Base-by-base conservation (phyloP, 2,329 filamentous ascomycete species). In the Verticillium tricorpus region DNA sequence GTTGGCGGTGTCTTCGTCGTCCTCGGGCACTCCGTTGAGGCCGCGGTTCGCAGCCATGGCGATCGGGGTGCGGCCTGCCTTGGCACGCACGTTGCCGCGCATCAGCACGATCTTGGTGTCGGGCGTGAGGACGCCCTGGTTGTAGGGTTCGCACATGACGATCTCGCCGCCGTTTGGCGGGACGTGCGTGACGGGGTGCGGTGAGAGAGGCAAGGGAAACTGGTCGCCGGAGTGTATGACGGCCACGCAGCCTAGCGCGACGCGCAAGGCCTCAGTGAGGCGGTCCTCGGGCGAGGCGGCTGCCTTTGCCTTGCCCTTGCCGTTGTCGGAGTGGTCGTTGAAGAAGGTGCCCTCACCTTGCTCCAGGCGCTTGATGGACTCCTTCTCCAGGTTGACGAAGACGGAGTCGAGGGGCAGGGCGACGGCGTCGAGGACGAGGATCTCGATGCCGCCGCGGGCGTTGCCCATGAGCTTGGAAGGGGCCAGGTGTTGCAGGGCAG, bases 101-200 rank as follows among this genome's bases (percentile, higher is more conserved):
- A 91, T 88, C 25, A 98, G 81, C 28, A 99, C 88, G 62, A 99
- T 92, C 69, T 90, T 93, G 17, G 93, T 99, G 14, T 80, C 84
- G 0, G 91, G 83, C 9, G 88, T 83, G 56, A 99, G 73, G 5
- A 95, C 75, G 9, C 95, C 95, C 75, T 99, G 95, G 6, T 91
- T 87, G 17, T 98, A 93, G 9, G 95, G 95, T 73, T 99, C 95
- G 72, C 93, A 98, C n/a, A 96, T 86, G 57, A 91, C 88, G 64
- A 98, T 91, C 76, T 90, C 93, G 52, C 92, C 95, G 0, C 93
- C 92, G 52, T 92, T 91, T 15, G 92, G 86, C 28, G 91, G 87
- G 19, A 91, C 86, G 75, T 97, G 92, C 9, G 93, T 96, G 65
- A 96, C 89, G 14, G 93, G 90, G 74, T 97, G 93, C 2, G 92